Evolutionary conservation across 139 green algal species (phyloP).

Genomic region (Coelastrella sp.): DNA sequence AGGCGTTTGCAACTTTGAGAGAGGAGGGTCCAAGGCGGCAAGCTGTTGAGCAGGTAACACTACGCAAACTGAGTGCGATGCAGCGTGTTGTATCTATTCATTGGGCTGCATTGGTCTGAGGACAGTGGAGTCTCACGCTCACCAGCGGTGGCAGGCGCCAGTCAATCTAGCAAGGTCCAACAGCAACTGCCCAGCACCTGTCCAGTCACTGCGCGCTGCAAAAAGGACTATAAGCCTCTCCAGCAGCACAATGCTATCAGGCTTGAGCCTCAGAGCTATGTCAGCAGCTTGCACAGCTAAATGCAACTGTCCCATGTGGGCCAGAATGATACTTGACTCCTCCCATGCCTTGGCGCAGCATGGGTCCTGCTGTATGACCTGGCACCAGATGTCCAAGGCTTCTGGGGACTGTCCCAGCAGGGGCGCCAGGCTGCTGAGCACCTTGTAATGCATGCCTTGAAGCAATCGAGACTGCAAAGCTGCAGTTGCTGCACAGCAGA

Average conservation of each 20-base stretch:
- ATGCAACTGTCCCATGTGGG: background rate
- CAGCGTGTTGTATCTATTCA: too few relatives aligned
- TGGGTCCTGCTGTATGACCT: background rate
- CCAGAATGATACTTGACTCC: constrained; percentile 5
- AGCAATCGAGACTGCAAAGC: background rate
- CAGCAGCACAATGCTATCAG: background rate
- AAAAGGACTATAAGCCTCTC: constrained; percentile 6
- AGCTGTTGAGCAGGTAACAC: too few relatives aligned
- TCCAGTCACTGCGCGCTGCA: background rate
- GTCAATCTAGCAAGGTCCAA: background rate
- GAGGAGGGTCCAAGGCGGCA: too few relatives aligned
- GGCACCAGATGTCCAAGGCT: background rate
- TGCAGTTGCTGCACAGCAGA: background rate
- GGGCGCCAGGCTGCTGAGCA: background rate
- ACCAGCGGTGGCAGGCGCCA: constrained; percentile 8
- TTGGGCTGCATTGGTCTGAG: too few relatives aligned
- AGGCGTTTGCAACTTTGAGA: too few relatives aligned
- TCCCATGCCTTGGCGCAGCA: constrained; percentile 16
- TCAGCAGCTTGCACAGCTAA: constrained; percentile 13
- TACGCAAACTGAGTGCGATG: too few relatives aligned
- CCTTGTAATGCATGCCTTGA: constrained; percentile 23
- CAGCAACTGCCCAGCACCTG: background rate
- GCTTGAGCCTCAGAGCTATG: background rate
- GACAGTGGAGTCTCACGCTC: background rate
- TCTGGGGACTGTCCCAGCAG: background rate